A percentile compares a stretch with the other conserved stretches of the same genome.
phyloP scores from a whole-genome alignment of 805 yeast genomes.

The Saccharomycopsis vini region DNA sequence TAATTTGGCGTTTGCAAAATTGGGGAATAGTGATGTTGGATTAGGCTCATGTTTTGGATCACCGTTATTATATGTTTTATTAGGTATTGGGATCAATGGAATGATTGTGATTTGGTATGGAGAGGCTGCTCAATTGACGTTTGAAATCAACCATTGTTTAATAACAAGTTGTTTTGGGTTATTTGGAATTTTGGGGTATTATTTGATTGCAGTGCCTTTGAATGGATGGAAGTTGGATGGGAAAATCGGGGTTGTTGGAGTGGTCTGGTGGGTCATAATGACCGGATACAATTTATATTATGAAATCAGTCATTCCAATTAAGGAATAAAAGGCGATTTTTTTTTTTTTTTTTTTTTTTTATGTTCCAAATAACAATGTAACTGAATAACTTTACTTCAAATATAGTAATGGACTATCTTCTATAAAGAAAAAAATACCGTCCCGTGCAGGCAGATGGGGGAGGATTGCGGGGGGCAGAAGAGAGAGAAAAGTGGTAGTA shows the following conservation, averaged over 20 bases:
- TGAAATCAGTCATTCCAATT: too few species aligned
- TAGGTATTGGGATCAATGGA: conserved; percentile 78
- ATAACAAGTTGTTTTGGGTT: conserved; percentile 33
- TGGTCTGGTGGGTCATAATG: conserved; percentile 25
- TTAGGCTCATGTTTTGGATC: conserved; percentile 94
- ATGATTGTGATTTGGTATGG: conserved; percentile 30
- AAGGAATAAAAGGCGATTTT: too few species aligned
- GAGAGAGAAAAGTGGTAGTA: too few species aligned
- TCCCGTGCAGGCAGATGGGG: too few species aligned
- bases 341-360: too few species aligned
- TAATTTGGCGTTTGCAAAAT: conserved; percentile 64
- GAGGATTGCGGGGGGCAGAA: too few species aligned
- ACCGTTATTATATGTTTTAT: conserved; percentile 66
- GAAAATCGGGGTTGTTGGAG: conserved; percentile 28
- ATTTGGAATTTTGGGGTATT: conserved; percentile 30
- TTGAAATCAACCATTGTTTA: conserved; percentile 33
- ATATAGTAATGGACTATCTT: too few species aligned
- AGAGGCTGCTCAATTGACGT: conserved; percentile 14
- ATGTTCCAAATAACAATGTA: too few species aligned
- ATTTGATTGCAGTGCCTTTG: conserved; percentile 34
- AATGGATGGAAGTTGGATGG: conserved; percentile 39
- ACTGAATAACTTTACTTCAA: too few species aligned
- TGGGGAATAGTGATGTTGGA: conserved; percentile 84
- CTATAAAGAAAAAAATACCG: too few species aligned
- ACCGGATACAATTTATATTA: conserved; percentile 21